Conservation (phyloP, 2,329 filamentous ascomycete genomes). For the Parascedosporium putredinis region DNA sequence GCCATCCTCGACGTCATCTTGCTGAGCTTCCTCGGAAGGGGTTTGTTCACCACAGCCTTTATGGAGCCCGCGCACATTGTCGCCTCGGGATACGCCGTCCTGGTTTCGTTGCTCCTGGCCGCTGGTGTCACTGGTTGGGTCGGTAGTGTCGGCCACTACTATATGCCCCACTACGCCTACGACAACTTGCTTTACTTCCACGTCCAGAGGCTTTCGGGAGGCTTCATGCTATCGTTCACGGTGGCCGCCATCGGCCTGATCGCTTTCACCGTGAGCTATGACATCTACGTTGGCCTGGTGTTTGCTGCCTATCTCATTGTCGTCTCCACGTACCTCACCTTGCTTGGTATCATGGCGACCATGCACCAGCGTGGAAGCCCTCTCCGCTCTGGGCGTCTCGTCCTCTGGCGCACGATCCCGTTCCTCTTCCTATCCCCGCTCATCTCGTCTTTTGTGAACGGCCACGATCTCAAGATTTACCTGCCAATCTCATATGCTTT, state of each 20-base stretch:
- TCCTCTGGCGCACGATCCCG: conserved; percentile 44
- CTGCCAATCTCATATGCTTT: conserved; percentile 43
- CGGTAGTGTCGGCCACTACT: conserved; percentile 51
- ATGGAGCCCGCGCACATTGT: conserved; percentile 42
- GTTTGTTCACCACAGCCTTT: conserved; percentile 48
- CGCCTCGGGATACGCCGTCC: conserved; percentile 43
- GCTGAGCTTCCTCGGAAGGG: conserved; percentile 47
- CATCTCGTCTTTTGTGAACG: conserved; percentile 39
- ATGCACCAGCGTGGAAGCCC: conserved; percentile 43
- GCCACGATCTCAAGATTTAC: conserved; percentile 46
- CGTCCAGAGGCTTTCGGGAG: conserved; percentile 33
- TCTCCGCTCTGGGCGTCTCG: conserved; percentile 45
- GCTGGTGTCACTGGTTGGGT: conserved; percentile 55
- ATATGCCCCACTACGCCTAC: conserved; percentile 33
- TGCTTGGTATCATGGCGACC: conserved; percentile 41
- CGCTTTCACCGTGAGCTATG: conserved; percentile 32
- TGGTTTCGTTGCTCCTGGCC: conserved; percentile 48
- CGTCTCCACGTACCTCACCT: conserved; percentile 47
- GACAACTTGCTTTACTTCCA: conserved; percentile 32
- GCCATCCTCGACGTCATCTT: conserved; percentile 51
- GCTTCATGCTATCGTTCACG: conserved; percentile 29
- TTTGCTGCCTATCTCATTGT: conserved; percentile 50
- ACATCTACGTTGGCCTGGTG: conserved; percentile 35
- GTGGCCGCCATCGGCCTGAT: conserved; percentile 35
- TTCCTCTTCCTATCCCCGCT: conserved; percentile 46